Evolutionary conservation across 306 rosid genomes (phyloP).

Genomic region (Prunus persica): Prunus_persica_NCBIv2 NC_034013.1:745001-745500

Average conservation of each 20-base stretch:
- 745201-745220: constrained; percentile 36
- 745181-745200: constrained; percentile 38
- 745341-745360: constrained; percentile 2
- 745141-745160: not conserved
- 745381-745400: not conserved
- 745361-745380: not conserved
- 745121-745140: not conserved
- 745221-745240: constrained; percentile 52
- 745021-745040: not conserved
- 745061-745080: not conserved
- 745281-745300: constrained; percentile 4
- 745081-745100: constrained; percentile 2
- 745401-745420: not conserved
- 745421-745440: not conserved
- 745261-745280: constrained; percentile 95
- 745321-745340: not conserved
- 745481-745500: not conserved
- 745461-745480: not conserved
- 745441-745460: not conserved
- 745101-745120: not conserved
- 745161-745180: constrained; percentile 1
- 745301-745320: not conserved
- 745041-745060: too few relatives aligned
- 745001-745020: not conserved
- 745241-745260: constrained; percentile 88